Evolutionary conservation across 257 asterid genomes (phyloP).

Genomic region (Nicotiana noctiflora): DNA sequence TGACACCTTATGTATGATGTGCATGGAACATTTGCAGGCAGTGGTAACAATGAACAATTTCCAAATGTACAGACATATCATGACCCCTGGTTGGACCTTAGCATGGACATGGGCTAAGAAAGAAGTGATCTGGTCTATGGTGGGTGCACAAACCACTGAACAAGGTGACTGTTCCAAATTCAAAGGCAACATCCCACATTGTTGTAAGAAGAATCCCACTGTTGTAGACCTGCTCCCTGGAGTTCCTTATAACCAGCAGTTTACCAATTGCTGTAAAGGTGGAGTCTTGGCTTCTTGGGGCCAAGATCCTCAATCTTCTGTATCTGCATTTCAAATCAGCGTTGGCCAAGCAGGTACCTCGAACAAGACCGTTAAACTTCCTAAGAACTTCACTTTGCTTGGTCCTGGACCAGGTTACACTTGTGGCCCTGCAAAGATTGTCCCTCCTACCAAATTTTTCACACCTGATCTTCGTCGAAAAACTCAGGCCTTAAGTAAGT

Average conservation of each 20-base stretch:
- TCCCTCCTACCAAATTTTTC: conserved; percentile 58
- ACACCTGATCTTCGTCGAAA: conserved; percentile 63
- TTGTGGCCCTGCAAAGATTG: conserved; percentile 74
- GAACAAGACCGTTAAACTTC: conserved; percentile 66
- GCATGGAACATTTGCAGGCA: conserved; percentile 33
- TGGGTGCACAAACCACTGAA: conserved; percentile 65
- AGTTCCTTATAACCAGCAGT: conserved; percentile 70
- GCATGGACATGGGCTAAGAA: conserved; percentile 89
- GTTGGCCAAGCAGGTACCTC: conserved; percentile 75
- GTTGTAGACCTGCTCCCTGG: conserved; percentile 70
- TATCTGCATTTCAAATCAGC: conserved; percentile 56
- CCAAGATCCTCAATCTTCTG: conserved; percentile 52
- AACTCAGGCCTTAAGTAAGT: conserved; percentile 69
- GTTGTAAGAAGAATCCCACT: conserved; percentile 62
- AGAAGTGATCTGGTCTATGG: conserved; percentile 71
- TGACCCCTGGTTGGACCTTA: conserved; percentile 73
- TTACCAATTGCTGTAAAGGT: conserved; percentile 70
- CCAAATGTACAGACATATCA: conserved; percentile 66
- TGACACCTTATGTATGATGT: not conserved
- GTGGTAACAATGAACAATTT: conserved; percentile 58
- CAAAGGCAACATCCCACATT: conserved; percentile 69
- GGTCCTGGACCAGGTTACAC: conserved; percentile 79
- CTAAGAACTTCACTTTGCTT: conserved; percentile 61
- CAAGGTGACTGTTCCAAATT: conserved; percentile 86
- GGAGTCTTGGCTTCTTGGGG: conserved; percentile 70